Conservation (phyloP, 108 stramenopile genomes). For the Pinguiococcus pyrenoidosus region DNA sequence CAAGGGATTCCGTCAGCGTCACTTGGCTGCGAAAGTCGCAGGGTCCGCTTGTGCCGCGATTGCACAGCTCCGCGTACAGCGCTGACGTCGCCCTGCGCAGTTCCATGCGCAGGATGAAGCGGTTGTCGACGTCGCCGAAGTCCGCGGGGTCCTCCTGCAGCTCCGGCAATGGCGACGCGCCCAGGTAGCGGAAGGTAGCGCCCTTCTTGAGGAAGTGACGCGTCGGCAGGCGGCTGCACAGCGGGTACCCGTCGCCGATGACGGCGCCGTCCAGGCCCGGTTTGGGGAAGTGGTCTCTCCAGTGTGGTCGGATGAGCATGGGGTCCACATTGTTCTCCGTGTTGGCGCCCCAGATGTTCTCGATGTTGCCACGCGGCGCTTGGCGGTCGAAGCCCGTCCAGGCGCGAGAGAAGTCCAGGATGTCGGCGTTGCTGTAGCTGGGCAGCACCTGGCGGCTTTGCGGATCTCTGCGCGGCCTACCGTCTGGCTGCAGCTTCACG, state of each 20-base stretch:
- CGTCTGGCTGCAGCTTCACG: constrained; percentile 52
- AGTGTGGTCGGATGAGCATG: constrained; percentile 35
- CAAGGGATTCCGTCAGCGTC: too few relatives aligned
- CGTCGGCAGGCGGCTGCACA: not conserved
- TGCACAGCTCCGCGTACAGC: too few relatives aligned
- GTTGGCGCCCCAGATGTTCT: constrained; percentile 5
- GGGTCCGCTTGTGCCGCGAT: too few relatives aligned
- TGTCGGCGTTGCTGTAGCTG: constrained; percentile 55
- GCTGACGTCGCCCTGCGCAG: too few relatives aligned
- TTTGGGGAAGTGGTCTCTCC: constrained; percentile 51
- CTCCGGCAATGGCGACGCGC: constrained; percentile 24
- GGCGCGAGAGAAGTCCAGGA: constrained; percentile 39
- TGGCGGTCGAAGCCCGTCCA: constrained; percentile 48
- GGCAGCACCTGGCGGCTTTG: constrained; percentile 16
- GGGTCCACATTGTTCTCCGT: constrained; percentile 41
- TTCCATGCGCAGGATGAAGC: too few relatives aligned
- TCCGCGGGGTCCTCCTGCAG: constrained; percentile 1
- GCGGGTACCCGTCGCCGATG: constrained; percentile 43
- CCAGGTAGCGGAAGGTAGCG: constrained; percentile 44
- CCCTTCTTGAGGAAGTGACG: constrained; percentile 41
- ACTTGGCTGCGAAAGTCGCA: too few relatives aligned
- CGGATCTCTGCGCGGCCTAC: constrained; percentile 38
- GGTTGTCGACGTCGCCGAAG: too few relatives aligned
- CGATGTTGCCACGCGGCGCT: constrained; percentile 36
- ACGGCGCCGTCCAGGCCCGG: constrained; percentile 41